A percentile compares a stretch with the other conserved stretches of the same genome.
phyloP scores from a whole-genome alignment of 768 basidiomycete species.

The Lactarius akahatsu region DNA sequence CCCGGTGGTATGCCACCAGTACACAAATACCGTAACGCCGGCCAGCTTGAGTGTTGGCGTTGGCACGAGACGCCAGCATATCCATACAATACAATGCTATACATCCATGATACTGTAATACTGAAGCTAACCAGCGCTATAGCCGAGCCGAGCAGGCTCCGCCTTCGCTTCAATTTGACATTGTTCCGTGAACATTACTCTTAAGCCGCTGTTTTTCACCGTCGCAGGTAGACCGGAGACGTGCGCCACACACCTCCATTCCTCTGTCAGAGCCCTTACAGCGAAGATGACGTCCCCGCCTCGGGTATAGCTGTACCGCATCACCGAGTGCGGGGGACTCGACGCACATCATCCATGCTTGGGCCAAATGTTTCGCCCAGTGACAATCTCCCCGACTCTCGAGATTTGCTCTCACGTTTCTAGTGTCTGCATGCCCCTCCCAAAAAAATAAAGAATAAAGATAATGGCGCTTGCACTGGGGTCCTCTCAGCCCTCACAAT shows the following conservation, averaged over 20 bases:
- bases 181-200: not conserved
- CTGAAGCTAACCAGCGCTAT: not conserved
- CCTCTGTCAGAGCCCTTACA: not conserved
- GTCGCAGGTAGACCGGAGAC: not conserved
- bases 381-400: not conserved
- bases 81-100: too few species aligned
- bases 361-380: not conserved
- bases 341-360: not conserved
- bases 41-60: too few species aligned
- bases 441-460: not conserved
- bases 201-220: not conserved
- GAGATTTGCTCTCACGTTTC: not conserved
- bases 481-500: not conserved
- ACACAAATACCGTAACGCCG: too few species aligned
- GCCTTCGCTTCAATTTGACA: not conserved
- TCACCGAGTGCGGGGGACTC: not conserved
- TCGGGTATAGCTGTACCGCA: not conserved
- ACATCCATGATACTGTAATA: not conserved
- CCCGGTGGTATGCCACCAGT: not conserved
- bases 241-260: not conserved
- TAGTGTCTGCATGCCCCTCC: not conserved
- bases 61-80: not conserved
- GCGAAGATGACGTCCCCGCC: not conserved
- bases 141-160: not conserved
- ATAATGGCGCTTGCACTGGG: not conserved